Base-by-base conservation (phyloP, 495 filamentous ascomycete genomes). In the Aspergillus conjunctus region DNA sequence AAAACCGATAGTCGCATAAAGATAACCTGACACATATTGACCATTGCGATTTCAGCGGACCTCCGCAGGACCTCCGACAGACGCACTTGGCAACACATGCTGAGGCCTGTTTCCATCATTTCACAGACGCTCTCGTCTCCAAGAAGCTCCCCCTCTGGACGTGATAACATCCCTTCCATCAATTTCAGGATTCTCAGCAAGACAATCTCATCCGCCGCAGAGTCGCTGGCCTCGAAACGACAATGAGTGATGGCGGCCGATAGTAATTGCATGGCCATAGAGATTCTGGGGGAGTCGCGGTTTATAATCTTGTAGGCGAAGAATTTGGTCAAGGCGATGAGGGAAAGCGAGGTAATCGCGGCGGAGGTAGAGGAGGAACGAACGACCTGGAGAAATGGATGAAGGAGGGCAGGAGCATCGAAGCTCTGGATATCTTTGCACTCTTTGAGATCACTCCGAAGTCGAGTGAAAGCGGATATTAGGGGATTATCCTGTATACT, bases 81-180 rank as follows among this genome's bases (percentile, higher is more conserved):
- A 51, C 93, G 85, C 56, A 87, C 85, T 74, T 97, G 92, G 58
- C 93, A 97, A 76, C 94, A 99, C 84, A 99, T 98, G 71, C 92
- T 96, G 61, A 99, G 73, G 4, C 93, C 95, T 5, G 91, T 93
- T 73, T 97, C 94, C 94, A 99, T 98, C 94, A 99, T 98, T 69
- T 97, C 91, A 68, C 94, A 99, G 11, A 99, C 91, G 69, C 93
- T 97, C 76, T 97, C 93, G 66, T 99, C 94, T 33, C 93, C 92
- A 4, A 97, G 82, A 3, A 98, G 80, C 58, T 92, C 89, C 14
- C 95, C 94, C 31, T 93, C 92, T 0, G 94, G 91, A 1, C 95
- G 91, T 51, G 91, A 91, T 53, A 99, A 83, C 88, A 98, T 97
- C 65, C 90, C 87, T 73, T 99, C 94, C 94, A 99, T 98, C 61